Evolutionary conservation across 192 early-diverging fungal species (phyloP), one percentile per base, ranked within the genome.

Genomic region (Entophlyctis luteolus): DNA sequence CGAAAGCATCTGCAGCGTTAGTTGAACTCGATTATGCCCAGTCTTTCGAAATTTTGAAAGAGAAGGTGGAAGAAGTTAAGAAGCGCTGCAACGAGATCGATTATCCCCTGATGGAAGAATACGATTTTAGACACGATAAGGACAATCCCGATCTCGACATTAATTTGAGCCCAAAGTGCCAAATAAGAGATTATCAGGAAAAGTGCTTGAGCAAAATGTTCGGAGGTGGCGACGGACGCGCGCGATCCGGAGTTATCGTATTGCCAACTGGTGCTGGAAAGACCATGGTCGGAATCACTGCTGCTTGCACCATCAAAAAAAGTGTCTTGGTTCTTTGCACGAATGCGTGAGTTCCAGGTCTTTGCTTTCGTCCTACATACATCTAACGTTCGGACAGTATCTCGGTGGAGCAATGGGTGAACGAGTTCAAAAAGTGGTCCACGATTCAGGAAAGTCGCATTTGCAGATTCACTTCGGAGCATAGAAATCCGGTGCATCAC

Each of bases 141-240:
- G 53, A 80, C 37, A 91, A 88, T 71, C 73, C 87, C 2, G 88
- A 88, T 70, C 76, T 91, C 39, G 84, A 84, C 29, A 91, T 99
- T 59, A 93, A 97, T 68, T 86, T 96, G 32, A 94, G 92, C 68
- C 94, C 95, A n/a, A 94, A 89, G 3, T 96, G 94, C 8, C 88
- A 86, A 1, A 96, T 99, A 76, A 87, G 95, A 31, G 93, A 95
- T 14, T 94, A 95, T 78, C 93, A 93, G 79, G 97, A 99, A 78
- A 98, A 97, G 75, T 89, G 90, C 65, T 77, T 99, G 59, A 92
- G 87, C 73, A 99, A 99, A 70, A 99, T 98, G 97, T 99, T 99
- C 91, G 93, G 97, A 29, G 92, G 92, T 50, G 92, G 92, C 31
- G 85, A 63, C 27, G 75, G 75, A 2, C 83, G 92, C 33, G 93